A percentile compares a stretch with the other conserved stretches of the same genome.
phyloP scores from a whole-genome alignment of 2,329 filamentous ascomycete genomes.

The Bertia moriformis region DNA sequence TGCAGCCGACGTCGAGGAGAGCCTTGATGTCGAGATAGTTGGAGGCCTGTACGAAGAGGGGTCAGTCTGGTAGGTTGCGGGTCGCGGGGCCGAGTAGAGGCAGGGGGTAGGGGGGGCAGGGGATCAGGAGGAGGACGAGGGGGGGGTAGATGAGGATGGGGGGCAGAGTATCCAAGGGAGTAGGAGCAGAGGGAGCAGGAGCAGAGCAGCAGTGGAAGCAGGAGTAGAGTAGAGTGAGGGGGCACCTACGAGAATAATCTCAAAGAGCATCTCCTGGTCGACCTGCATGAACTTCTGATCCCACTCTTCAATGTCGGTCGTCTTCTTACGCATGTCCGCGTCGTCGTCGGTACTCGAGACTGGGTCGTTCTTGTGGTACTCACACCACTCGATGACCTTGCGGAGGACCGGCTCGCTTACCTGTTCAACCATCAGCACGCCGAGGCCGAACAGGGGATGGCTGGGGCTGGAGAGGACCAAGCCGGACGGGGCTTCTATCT shows the following conservation, averaged over 20 bases:
- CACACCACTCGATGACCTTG: slow-evolving; percentile 98
- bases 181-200: slow-evolving; percentile 1
- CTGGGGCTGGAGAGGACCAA: too few species aligned
- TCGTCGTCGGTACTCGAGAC: slow-evolving; percentile 74
- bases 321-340: slow-evolving; percentile 81
- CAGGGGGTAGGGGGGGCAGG: too few species aligned
- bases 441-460: slow-evolving; percentile 3
- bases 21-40: slow-evolving; percentile 99
- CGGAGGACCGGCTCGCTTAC: slow-evolving; percentile 85
- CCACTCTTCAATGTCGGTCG: slow-evolving; percentile 98
- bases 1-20: slow-evolving; percentile 93
- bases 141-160: too few species aligned
- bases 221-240: too few species aligned
- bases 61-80: background rate
- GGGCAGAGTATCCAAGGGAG: slow-evolving; percentile 4
- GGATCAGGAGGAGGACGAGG: too few species aligned
- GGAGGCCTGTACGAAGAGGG: slow-evolving; percentile 59
- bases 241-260: slow-evolving; percentile 78
- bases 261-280: slow-evolving; percentile 98
- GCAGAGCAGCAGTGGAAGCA: background rate
- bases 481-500: too few species aligned
- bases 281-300: slow-evolving; percentile 99
- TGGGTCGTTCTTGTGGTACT: slow-evolving; percentile 83
- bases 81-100: background rate
- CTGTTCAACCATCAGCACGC: slow-evolving; percentile 19